Base-by-base conservation (phyloP, 2,329 filamentous ascomycete genomes). In the Trichophyton rubrum region DNA sequence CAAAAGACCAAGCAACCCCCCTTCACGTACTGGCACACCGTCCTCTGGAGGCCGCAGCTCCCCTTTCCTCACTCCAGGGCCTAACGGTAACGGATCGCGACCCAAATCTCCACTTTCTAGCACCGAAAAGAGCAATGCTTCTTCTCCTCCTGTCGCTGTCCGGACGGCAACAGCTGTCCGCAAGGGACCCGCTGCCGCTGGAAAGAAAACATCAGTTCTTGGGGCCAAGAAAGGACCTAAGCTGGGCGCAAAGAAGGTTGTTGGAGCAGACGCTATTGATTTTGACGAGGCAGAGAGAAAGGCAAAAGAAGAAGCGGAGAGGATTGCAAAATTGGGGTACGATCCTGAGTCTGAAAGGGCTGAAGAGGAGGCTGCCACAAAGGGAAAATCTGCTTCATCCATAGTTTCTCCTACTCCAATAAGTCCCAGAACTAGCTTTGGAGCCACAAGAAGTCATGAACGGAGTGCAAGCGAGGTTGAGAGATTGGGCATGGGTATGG, bases 271-370 rank as follows among this genome's bases (percentile, higher is more conserved):
- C 66, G 77, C 85, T 11, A 91, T 99, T 64, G 92, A 99, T 77
- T 99, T 99, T 69, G 93, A 99, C 65, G 93, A 92, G 73, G 93
- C 91, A 2, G 93, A 99, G 79, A 90, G 89, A 75, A 96, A 95
- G 77, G 93, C 93, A 49, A 95, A 92, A 74, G 93, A 97, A 75
- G 93, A 99, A 75, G 93, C 91, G 2, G 93, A 97, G 74, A 86
- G 93, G 66, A 93, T 96, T 71, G 90, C 87, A 72, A 96, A 95
- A 76, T 79, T 99, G 22, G 93, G 93, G 43, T 99, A 99, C 70
- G 90, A 99, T 68, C 90, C 91, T 0, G 88, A 96, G 64, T 91
- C 90, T 20, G 92, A 95, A 74, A 82, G 82, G 66, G 81, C 74
- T 5, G 74, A 75, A 64, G 68, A 70, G 8, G 62, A 70, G 9